phyloP scores from a whole-genome alignment of 306 rosid genomes.

The Sicyos baderoa region DNA sequence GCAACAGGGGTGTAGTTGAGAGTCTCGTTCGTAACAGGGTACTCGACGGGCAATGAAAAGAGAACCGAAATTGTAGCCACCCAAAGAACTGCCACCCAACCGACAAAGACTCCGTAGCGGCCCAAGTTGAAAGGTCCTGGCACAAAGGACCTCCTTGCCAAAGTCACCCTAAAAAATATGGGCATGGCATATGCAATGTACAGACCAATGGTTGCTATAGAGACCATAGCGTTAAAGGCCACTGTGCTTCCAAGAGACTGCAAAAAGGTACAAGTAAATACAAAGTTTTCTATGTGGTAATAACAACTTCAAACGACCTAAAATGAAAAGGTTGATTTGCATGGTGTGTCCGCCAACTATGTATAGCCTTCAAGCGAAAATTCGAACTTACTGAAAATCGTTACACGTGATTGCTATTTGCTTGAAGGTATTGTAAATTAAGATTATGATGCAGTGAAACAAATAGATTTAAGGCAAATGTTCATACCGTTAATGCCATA shows the following conservation, averaged over 20 bases:
- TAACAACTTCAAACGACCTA: conserved; percentile 3
- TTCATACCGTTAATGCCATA: conserved; percentile 79
- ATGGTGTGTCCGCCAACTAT: not conserved
- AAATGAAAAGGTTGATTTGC: not conserved
- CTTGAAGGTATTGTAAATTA: not conserved
- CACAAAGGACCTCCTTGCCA: conserved; percentile 56
- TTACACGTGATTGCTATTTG: not conserved
- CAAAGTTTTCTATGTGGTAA: not conserved
- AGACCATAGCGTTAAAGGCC: conserved; percentile 93
- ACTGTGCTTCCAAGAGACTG: conserved; percentile 97
- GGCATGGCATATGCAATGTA: conserved; percentile 91
- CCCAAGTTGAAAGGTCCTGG: conserved; percentile 87
- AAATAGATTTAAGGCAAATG: not conserved
- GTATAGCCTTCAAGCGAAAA: not conserved
- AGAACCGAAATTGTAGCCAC: conserved; percentile 64
- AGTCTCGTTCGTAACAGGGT: conserved; percentile 59
- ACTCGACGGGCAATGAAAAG: conserved; percentile 76
- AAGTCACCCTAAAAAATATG: conserved; percentile 74
- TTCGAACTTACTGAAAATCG: not conserved
- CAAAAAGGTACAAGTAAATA: conserved; percentile 25
- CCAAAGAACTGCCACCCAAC: conserved; percentile 89
- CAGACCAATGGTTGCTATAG: conserved; percentile 81
- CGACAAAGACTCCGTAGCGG: conserved; percentile 47
- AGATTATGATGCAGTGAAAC: not conserved
- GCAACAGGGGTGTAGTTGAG: conserved; percentile 94